Conservation (phyloP, 495 filamentous ascomycete species). For the Achaetomiella virescens region DNA sequence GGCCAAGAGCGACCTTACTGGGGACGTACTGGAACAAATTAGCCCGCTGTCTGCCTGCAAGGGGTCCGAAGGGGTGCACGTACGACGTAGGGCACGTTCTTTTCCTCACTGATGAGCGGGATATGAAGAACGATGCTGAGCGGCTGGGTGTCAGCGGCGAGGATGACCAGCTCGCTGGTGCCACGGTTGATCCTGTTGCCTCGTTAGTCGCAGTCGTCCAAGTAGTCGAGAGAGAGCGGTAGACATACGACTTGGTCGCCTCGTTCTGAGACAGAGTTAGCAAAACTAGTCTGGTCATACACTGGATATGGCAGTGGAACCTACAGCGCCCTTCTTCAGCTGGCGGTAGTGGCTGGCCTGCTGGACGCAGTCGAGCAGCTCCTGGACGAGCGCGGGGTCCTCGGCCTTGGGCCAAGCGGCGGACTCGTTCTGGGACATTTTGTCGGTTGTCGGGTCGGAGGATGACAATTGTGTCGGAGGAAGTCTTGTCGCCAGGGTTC, state of each 20-base stretch:
- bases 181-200: constrained; percentile 61
- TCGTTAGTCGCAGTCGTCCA: neutral
- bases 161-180: constrained; percentile 78
- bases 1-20: constrained; percentile 46
- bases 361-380: constrained; percentile 82
- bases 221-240: neutral
- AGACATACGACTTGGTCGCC: constrained; percentile 64
- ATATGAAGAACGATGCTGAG: constrained; percentile 90
- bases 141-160: constrained; percentile 80
- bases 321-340: constrained; percentile 72
- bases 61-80: neutral
- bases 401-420: constrained; percentile 85
- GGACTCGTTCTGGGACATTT: constrained; percentile 47
- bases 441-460: constrained; percentile 9
- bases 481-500: constrained; percentile 25
- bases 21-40: constrained; percentile 37
- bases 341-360: constrained; percentile 78
- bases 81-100: constrained; percentile 63
- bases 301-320: neutral
- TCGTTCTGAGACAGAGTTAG: constrained; percentile 25
- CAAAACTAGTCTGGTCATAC: neutral
- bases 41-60: neutral
- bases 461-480: neutral
- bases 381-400: constrained; percentile 65
- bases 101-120: constrained; percentile 61